Percentiles rank a stretch among this genome's conserved stretches.
Conservation (phyloP, 495 filamentous ascomycete species). For the Lasiosphaeria ovina region DNA sequence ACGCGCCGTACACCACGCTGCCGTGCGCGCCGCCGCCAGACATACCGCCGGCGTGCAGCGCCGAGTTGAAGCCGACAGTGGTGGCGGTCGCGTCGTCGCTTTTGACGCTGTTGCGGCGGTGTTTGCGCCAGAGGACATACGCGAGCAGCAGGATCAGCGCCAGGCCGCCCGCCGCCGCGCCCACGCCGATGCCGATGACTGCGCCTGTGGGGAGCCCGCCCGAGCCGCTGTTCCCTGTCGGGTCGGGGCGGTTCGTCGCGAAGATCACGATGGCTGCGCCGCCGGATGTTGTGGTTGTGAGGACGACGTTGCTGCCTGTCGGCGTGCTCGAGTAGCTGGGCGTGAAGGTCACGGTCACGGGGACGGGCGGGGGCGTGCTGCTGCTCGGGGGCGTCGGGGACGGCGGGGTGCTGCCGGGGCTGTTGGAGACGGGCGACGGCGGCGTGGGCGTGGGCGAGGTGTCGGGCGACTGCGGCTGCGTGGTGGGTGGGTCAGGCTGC, state of each 20-base stretch:
- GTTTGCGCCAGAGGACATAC: not conserved
- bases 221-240: not conserved
- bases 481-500: not conserved
- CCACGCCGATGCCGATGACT: not conserved
- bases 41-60: not conserved
- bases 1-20: too few relatives aligned
- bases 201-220: not conserved
- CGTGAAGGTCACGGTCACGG: not conserved
- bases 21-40: too few relatives aligned
- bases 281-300: not conserved
- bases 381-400: not conserved
- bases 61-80: not conserved
- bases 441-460: not conserved
- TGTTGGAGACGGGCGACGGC: not conserved
- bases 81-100: not conserved
- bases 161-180: not conserved
- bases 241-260: not conserved
- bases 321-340: not conserved
- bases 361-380: not conserved
- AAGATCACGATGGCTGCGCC: conserved; percentile 2
- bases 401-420: not conserved
- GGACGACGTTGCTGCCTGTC: not conserved
- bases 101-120: not conserved
- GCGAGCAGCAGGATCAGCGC: not conserved
- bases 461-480: not conserved